These are phyloP conservation scores for Colletotrichum higginsianum DNA, from an alignment of 2,329 filamentous ascomycete species.

Conservation along the genomic window DNA sequence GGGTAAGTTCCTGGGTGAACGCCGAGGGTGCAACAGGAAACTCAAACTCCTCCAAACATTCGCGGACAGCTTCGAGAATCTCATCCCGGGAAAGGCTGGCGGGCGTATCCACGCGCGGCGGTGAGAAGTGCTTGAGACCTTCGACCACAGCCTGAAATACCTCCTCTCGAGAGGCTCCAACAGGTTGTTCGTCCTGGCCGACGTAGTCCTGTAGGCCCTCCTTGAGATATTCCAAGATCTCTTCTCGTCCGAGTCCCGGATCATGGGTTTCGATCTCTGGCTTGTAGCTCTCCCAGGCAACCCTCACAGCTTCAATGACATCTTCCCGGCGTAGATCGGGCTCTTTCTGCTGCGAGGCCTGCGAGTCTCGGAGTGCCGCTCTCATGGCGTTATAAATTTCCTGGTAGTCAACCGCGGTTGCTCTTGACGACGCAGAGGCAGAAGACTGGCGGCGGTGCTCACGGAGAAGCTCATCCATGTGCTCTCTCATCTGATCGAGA, in stretches of 20 bases:
- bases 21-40: constrained; percentile 75
- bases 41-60: constrained; percentile 89
- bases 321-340: constrained; percentile 81
- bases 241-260: constrained; percentile 90
- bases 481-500: constrained; percentile 84
- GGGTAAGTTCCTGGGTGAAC: constrained; percentile 67
- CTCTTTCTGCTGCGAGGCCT: constrained; percentile 62
- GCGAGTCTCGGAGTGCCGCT: constrained; percentile 77
- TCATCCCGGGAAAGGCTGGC: constrained; percentile 83
- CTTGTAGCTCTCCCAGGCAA: constrained; percentile 95
- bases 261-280: constrained; percentile 93
- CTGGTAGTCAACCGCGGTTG: constrained; percentile 78
- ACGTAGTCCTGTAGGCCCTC: constrained; percentile 87
- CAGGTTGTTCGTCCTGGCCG: constrained; percentile 65
- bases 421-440: constrained; percentile 73
- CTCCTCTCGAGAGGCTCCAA: constrained; percentile 83
- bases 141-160: constrained; percentile 89
- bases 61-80: constrained; percentile 85
- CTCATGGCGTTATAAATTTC: constrained; percentile 90
- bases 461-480: constrained; percentile 84
- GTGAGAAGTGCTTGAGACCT: constrained; percentile 84
- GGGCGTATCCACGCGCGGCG: constrained; percentile 80
- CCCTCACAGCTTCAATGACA: constrained; percentile 87
- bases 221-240: constrained; percentile 88
- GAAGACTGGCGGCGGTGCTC: constrained; percentile 81